Evolutionary conservation across 2,329 filamentous ascomycete genomes (phyloP), one percentile per base, ranked within the genome.

Genomic region (Epichloe festucae): DNA sequence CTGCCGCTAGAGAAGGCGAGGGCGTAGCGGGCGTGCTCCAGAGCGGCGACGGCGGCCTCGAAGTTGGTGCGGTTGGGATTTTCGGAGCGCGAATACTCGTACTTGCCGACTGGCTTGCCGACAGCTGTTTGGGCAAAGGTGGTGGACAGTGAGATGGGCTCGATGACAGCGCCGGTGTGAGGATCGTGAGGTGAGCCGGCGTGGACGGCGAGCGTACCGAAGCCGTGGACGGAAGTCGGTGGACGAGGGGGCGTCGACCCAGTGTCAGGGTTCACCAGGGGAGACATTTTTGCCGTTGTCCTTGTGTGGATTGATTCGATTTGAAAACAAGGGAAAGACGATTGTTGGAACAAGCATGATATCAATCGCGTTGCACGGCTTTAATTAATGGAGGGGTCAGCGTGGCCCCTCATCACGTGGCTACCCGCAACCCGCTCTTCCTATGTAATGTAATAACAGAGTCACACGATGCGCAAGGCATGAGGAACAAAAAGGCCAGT

Each of bases 11-110:
- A 85, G 73, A 96, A 98, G 57, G 93, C 91, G 51, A 98, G 82
- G 45, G 93, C 93, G 67, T 95, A 86, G 67, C 87, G 85, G 56
- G 89, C 93, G 63, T 94, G 84, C 73, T 98, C 93, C 51, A 98
- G 82, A 5, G 89, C 87, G 38, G 93, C 93, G 53, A 98, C 81
- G 54, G 90, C 89, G 54, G 78, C 76, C 75, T 98, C 91, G 64
- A 98, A 97, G 73, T 96, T 94, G 66, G 87, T 81, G 53, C 93
- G 82, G 73, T 98, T 98, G 50, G 93, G 93, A 70, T 98, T 98
- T 56, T 87, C 82, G 63, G 87, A 94, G 56, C 93, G 82, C 50
- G 85, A 89, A 76, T 98, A 98, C 71, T 98, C 93, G 72, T 90
- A 96, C 56, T 75, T 73, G 63, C 93, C 93, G 34, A 97, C 75